Base-by-base conservation (phyloP, 208 protist genomes). In the Phytomonas sp. region DNA sequence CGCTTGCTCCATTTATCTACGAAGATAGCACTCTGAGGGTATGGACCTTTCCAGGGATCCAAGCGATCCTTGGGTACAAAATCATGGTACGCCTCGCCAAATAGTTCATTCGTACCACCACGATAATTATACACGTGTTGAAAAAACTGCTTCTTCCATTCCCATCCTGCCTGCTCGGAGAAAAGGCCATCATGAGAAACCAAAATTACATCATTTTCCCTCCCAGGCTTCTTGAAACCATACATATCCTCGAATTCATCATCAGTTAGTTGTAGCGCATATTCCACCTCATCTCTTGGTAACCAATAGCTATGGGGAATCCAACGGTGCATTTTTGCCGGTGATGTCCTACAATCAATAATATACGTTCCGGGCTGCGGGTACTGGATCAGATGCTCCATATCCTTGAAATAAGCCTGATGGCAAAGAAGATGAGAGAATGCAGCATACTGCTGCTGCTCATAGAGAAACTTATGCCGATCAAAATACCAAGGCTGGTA, bases 401-500 rank as follows among this genome's bases (percentile, higher is more conserved):
- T 83, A 60, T 96, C 91, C 66, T 91, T 91, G 15, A 87, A 60
- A 67, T 86, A 96, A 0, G 81, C 91, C 73, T 96, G 91, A 66
- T 93, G 88, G 73, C 91, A 96, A 40, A 96, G 79, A 11, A 96
- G 74, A 68, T 96, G 91, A 63, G 94, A 84, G 32, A 83, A 76
- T 5, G 82, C 75, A 20, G 86, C 87, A 53, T 90, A 96, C 70
- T 93, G 88, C 28, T 84, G 84, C 72, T 86, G 91, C 73, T 96
- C 91, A 74, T 93, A 96, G n/a, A 94, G 74, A 73, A 96, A 96
- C 62, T 93, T 94, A 76, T 96, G 91, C 0, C 84, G 76, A 72
- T 96, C 91, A 86, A 91, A 93, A 77, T 94, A 96, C 91, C 91
- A 96, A 59, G 91, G 91, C 78, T 96, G 91, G 75, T 94, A 96